Conservation (phyloP, 2,329 filamentous ascomycete species). For the Capronia coronata region DNA sequence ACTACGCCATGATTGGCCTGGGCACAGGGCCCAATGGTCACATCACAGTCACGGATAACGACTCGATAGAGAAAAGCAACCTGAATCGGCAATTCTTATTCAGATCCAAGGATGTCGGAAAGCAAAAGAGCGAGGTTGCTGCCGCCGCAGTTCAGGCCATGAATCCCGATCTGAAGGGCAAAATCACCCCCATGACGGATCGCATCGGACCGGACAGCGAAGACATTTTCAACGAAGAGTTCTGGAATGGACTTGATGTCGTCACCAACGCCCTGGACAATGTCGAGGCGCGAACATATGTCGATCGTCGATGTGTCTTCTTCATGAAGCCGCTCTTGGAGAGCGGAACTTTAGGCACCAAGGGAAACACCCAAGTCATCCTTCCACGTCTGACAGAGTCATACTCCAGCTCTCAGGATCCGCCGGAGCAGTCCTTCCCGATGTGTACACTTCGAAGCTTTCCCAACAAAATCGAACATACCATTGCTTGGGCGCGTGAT, state of each 20-base stretch:
- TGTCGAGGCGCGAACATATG: slow-evolving; percentile 91
- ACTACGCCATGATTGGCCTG: slow-evolving; percentile 98
- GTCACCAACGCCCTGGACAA: slow-evolving; percentile 98
- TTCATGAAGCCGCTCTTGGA: slow-evolving; percentile 96
- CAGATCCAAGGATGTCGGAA: slow-evolving; percentile 84
- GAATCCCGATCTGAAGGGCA: slow-evolving; percentile 85
- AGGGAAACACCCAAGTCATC: slow-evolving; percentile 96
- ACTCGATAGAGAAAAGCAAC: slow-evolving; percentile 98
- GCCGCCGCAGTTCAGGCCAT: slow-evolving; percentile 83
- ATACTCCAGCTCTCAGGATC: slow-evolving; percentile 94
- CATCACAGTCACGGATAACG: slow-evolving; percentile 93
- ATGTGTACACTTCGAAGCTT: slow-evolving; percentile 98
- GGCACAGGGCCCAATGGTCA: slow-evolving; percentile 80
- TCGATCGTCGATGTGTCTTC: slow-evolving; percentile 93
- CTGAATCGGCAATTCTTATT: slow-evolving; percentile 96
- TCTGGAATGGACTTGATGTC: slow-evolving; percentile 80
- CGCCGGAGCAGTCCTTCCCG: slow-evolving; percentile 95
- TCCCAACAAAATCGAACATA: slow-evolving; percentile 97
- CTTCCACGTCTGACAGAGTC: slow-evolving; percentile 89
- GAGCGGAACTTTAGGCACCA: slow-evolving; percentile 96
- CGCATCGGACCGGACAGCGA: slow-evolving; percentile 89
- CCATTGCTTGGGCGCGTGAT: slow-evolving; percentile 95
- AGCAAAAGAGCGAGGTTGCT: slow-evolving; percentile 93
- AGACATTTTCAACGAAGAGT: slow-evolving; percentile 85
- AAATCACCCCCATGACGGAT: slow-evolving; percentile 80